phyloP scores from a whole-genome alignment of 306 rosid species.

The Arachis stenosperma region DNA sequence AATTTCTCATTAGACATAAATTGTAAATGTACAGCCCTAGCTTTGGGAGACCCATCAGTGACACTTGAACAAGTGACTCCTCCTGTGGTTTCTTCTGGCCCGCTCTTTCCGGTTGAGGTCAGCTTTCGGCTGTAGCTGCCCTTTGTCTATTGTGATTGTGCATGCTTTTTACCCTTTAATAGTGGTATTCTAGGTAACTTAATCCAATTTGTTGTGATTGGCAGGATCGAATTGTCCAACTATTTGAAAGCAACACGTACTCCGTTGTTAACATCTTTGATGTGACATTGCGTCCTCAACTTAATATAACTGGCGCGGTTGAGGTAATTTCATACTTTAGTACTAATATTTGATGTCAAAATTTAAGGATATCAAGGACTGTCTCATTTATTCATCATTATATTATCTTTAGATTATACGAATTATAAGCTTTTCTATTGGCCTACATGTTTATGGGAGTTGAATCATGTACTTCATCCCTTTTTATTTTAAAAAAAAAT shows the following conservation, averaged over 20 bases:
- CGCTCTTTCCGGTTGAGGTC: constrained; percentile 93
- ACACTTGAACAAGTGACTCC: constrained; percentile 88
- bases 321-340: constrained; percentile 63
- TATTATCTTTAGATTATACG: constrained; percentile 27
- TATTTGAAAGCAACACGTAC: constrained; percentile 86
- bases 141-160: constrained; percentile 16
- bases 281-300: constrained; percentile 92
- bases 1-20: constrained; percentile 37
- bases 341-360: constrained; percentile 18
- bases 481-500: too few species aligned
- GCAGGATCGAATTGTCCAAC: constrained; percentile 87
- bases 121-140: constrained; percentile 25
- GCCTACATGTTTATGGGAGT: constrained; percentile 4
- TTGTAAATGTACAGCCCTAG: constrained; percentile 66
- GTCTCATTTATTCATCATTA: constrained; percentile 24
- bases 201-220: constrained; percentile 33
- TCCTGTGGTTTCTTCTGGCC: constrained; percentile 58
- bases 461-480: background rate
- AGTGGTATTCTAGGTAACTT: constrained; percentile 9
- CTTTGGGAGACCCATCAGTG: constrained; percentile 87
- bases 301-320: constrained; percentile 84
- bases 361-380: constrained; percentile 3
- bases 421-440: background rate
- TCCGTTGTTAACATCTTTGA: constrained; percentile 95
- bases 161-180: constrained; percentile 4